Conservation (phyloP, 2,329 filamentous ascomycete genomes). For the Thelonectria olida region DNA sequence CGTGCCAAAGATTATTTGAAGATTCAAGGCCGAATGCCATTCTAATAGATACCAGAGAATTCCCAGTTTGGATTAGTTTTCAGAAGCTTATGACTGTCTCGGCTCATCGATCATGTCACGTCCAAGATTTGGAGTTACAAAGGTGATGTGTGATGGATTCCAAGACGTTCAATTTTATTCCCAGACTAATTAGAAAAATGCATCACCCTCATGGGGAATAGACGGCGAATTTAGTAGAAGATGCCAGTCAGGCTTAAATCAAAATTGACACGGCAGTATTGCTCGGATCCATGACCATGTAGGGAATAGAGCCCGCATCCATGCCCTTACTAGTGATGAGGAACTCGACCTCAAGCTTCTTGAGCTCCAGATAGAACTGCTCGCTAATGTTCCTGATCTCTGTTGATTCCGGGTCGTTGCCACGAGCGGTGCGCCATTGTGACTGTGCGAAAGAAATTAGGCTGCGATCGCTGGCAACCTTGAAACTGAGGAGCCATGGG, state of each 20-base stretch:
- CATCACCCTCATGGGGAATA: neutral
- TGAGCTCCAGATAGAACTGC: conserved; percentile 41
- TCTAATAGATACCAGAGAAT: too few species aligned
- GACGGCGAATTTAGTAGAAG: neutral
- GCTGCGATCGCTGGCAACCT: conserved; percentile 51
- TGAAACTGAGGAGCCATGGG: conserved; percentile 56
- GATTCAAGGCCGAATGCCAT: too few species aligned
- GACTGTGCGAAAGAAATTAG: conserved; percentile 53
- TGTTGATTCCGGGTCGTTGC: conserved; percentile 32
- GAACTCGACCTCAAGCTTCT: conserved; percentile 41
- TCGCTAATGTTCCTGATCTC: conserved; percentile 20
- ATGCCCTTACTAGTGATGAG: conserved; percentile 43
- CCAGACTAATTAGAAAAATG: neutral
- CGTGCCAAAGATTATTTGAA: too few species aligned
- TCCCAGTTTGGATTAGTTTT: too few species aligned
- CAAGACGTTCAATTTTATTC: neutral
- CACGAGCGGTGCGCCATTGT: conserved; percentile 43
- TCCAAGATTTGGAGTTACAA: too few species aligned
- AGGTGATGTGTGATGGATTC: neutral
- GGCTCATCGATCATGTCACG: neutral
- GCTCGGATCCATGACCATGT: conserved; percentile 50
- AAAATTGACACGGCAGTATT: conserved; percentile 47
- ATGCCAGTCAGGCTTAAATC: conserved; percentile 6
- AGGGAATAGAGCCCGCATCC: conserved; percentile 47
- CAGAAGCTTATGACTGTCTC: too few species aligned